Base-by-base conservation (phyloP, 176 grass and related monocot species). In the Puccinellia tenuiflora region DNA sequence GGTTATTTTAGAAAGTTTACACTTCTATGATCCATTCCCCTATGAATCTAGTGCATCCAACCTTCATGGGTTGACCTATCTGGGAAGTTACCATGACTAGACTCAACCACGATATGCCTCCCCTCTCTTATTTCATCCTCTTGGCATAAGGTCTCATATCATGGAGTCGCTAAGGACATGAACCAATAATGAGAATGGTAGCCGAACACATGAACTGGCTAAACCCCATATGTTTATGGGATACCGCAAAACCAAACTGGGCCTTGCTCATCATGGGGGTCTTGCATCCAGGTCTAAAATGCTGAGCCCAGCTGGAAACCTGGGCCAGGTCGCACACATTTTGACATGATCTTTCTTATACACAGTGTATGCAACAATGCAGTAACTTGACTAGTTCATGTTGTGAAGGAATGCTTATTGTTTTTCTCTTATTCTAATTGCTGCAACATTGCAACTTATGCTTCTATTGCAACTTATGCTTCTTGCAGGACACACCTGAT, bases 401-500 rank as follows among this genome's bases (percentile, higher is more conserved):
- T 76, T 91, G 39, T 54, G 2, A 82, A 57, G 40, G 31, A 68
- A 21, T 38, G 45, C 70, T 79, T 29, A 3, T 77, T 42, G 24
- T 70, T 39, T 21, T 29, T 4, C 55, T 70, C 35, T 60, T 87
- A 59, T 79, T 33, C 52, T 68, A 73, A 71, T 89, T 3, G 17
- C 40, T 68, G 15, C 28, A 85, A 71, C 66, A 11, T 62, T 73
- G 20, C 51, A 76, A 61, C 65, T 64, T 33, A 15, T 65, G 17
- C 40, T 57, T 89, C 93, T 72, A 11, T 62, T 73, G 20, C 51
- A 76, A 61, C 65, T 64, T 33, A 15, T 65, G 17, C 40, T 57
- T 89, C 93, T 81, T 77, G 64, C 89, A 99, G 97, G 97, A 99
- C 39, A 79, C 86, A 89, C 93, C 97, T 35, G 97, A 94, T 78